Base-by-base conservation (phyloP, 192 early-diverging fungal species). In the Rhizoclosmatium globosum region DNA sequence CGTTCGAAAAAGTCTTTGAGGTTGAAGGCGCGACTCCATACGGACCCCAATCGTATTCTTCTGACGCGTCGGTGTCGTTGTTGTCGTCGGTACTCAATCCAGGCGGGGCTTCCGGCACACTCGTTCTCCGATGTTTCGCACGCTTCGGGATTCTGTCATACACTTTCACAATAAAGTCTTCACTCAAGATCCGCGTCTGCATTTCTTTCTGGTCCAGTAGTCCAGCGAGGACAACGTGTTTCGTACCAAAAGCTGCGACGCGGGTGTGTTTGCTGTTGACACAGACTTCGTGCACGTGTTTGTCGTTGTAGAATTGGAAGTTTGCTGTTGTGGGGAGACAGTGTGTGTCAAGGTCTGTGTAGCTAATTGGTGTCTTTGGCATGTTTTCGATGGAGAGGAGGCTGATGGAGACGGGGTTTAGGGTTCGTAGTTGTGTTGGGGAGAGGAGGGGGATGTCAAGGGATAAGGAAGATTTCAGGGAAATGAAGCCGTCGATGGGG, bases 101-200 rank as follows among this genome's bases (percentile, higher is more conserved):
- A 15, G 15, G 31, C 31, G 31, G 31, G 31, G 31, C 31, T 31
- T 31, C 31, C 31, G 31, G 31, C 64, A 65, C 38, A 15, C 64
- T 65, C 17, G 11, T 47, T 4, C 67, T 44, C 3, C 67, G 67
- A 42, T 39, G 15, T 17, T 62, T 62, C 60, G 43, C 43, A 13
- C 38, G 17, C 43, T 74, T 74, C 15, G 72, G 72, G 17, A 74
- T 74, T 4, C 72, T 56, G 58, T 74, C 72, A 47, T 62, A 74
- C 56, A 74, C 42, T n/a, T 47, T 39, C 2, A 74, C 72, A 43
- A 64, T 58, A 13, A 74, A 44, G 11, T 41, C 50, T 46, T 38
- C 72, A 56, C 53, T 38, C 19, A 2, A n/a, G 44, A 71, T 46
- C n/a, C 53, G 7, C 15, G 47, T 46, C 53, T 31, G 6, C 50